Evolutionary conservation across 2,329 filamentous ascomycete species (phyloP).

Genomic region (Neofusicoccum ribis): DNA sequence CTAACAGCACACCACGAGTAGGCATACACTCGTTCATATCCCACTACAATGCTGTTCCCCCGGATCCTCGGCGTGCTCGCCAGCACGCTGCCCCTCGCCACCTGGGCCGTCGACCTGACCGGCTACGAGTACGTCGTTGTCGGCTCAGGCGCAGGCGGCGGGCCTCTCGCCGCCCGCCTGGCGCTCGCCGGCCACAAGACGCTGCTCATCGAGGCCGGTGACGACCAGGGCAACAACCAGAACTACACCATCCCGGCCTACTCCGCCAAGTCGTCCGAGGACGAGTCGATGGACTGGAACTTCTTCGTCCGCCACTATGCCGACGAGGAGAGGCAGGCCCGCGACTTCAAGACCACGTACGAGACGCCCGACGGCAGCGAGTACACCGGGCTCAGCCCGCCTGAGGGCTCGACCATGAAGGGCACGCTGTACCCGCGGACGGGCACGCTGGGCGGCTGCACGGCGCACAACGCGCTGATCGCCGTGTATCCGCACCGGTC

Average conservation of each 20-base stretch:
- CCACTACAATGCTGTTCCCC: conserved; percentile 2
- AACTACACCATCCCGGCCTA: conserved; percentile 59
- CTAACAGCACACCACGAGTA: background rate
- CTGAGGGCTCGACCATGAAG: conserved; percentile 51
- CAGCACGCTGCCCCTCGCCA: background rate
- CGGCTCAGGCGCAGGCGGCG: conserved; percentile 61
- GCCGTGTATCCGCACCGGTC: conserved; percentile 60
- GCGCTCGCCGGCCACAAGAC: conserved; percentile 60
- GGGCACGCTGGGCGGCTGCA: conserved; percentile 59
- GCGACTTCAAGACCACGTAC: conserved; percentile 62
- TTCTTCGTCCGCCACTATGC: conserved; percentile 64
- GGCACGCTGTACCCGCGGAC: conserved; percentile 61
- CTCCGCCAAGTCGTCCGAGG: conserved; percentile 55
- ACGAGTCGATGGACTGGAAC: conserved; percentile 61
- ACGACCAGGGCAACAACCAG: conserved; percentile 52
- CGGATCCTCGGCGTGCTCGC: background rate
- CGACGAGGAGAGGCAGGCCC: conserved; percentile 54
- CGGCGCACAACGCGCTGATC: conserved; percentile 63
- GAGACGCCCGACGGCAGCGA: conserved; percentile 50
- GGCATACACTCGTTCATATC: conserved; percentile 5
- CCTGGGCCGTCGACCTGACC: background rate
- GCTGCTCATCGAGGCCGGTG: conserved; percentile 61
- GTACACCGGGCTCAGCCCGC: conserved; percentile 57
- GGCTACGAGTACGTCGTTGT: conserved; percentile 64
- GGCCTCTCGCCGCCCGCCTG: conserved; percentile 59